A percentile compares a stretch with the other conserved stretches of the same genome.
Conservation (phyloP, 768 basidiomycete genomes). For the Solioccasus polychromus region DNA sequence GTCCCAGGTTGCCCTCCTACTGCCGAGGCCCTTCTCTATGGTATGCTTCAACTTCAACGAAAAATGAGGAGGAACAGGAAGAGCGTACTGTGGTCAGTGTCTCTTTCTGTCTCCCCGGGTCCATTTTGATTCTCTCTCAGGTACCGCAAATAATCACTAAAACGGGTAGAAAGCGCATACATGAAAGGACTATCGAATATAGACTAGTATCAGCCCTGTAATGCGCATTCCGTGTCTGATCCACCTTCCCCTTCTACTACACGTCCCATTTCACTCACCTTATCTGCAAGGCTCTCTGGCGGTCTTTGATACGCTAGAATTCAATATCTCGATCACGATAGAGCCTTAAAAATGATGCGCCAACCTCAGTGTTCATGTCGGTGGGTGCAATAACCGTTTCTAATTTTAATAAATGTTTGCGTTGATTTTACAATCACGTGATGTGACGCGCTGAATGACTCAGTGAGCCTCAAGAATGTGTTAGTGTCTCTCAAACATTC, state of each 20-base stretch:
- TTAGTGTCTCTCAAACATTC: background rate
- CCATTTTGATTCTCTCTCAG: conserved; percentile 9
- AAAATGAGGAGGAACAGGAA: conserved; percentile 92
- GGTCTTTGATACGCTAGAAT: background rate
- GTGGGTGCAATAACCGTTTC: too few relatives aligned
- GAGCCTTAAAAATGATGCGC: background rate
- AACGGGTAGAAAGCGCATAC: background rate
- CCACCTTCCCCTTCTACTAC: background rate
- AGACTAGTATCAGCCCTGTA: conserved; percentile 27
- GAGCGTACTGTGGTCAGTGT: conserved; percentile 75
- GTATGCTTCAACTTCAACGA: conserved; percentile 94
- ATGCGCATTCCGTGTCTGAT: conserved; percentile 9
- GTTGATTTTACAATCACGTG: conserved; percentile 24
- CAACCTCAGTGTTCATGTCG: too few relatives aligned
- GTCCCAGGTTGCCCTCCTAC: conserved; percentile 94
- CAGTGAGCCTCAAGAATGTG: conserved; percentile 2
- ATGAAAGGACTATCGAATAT: conserved; percentile 11
- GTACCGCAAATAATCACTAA: conserved; percentile 26
- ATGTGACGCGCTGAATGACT: conserved; percentile 10
- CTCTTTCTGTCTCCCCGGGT: too few relatives aligned
- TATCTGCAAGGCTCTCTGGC: background rate
- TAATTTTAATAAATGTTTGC: too few relatives aligned
- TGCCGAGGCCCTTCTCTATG: conserved; percentile 95
- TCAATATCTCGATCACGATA: background rate
- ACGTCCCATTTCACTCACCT: conserved; percentile 1